Evolutionary conservation across 495 filamentous ascomycete species (phyloP).

Genomic region (Penicillium atrosanguineum): DNA sequence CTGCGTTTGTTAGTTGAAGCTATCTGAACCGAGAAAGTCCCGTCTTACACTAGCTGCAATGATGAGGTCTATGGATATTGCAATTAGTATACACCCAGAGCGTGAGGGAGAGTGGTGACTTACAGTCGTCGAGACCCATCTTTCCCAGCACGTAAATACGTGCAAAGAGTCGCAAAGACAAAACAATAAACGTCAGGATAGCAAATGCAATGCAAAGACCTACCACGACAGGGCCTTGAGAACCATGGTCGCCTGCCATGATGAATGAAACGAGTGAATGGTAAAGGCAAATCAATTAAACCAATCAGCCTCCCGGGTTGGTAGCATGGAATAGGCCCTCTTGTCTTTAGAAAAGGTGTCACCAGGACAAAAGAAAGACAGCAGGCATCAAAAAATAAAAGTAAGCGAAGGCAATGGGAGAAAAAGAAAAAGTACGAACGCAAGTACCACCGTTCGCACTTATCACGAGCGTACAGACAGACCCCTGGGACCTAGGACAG

Average conservation of each 20-base stretch:
- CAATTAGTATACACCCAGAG: neutral
- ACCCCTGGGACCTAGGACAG: neutral
- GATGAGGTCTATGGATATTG: constrained; percentile 29
- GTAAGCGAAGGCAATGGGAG: neutral
- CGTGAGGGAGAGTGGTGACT: constrained; percentile 5
- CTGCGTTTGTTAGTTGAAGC: constrained; percentile 20
- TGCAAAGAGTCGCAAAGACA: constrained; percentile 36
- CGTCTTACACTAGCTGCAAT: constrained; percentile 34
- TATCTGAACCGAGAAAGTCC: neutral
- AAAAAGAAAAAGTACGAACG: neutral
- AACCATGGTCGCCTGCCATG: constrained; percentile 21
- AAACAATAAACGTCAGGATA: constrained; percentile 31
- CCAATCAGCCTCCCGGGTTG: neutral
- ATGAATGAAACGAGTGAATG: constrained; percentile 6
- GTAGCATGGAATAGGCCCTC: neutral
- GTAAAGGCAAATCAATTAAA: neutral
- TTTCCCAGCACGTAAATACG: constrained; percentile 33
- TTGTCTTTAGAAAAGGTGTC: neutral
- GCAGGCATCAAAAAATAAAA: neutral
- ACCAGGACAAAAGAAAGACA: constrained; percentile 1
- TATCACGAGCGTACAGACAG: neutral
- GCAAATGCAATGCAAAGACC: constrained; percentile 37
- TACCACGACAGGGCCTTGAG: constrained; percentile 30
- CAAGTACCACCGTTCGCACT: constrained; percentile 2
- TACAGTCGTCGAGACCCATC: constrained; percentile 40